phyloP scores from a whole-genome alignment of 2,329 filamentous ascomycete genomes.

The Alternaria novae-zelandiae region DNA sequence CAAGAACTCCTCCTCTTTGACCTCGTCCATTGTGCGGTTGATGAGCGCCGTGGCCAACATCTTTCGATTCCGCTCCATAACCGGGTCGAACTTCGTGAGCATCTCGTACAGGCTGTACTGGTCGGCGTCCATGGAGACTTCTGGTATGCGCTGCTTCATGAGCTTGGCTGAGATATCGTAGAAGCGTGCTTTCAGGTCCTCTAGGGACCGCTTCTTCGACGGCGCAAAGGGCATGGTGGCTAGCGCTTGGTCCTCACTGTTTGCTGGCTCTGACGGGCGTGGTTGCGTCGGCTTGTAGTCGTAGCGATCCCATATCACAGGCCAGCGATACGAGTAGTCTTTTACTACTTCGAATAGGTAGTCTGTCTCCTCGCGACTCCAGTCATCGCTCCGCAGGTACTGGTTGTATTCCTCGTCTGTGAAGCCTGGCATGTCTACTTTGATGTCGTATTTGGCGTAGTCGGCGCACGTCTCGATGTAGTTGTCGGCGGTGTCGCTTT shows the following conservation, averaged over 20 bases:
- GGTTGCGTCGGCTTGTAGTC: conserved; percentile 65
- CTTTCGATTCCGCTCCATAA: conserved; percentile 80
- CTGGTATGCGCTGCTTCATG: conserved; percentile 50
- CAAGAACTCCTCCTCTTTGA: conserved; percentile 88
- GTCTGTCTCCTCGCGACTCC: conserved; percentile 93
- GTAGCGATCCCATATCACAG: conserved; percentile 91
- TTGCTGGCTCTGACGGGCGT: conserved; percentile 25
- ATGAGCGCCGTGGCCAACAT: conserved; percentile 82
- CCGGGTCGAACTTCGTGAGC: conserved; percentile 84
- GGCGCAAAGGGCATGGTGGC: conserved; percentile 51
- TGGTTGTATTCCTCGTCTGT: conserved; percentile 85
- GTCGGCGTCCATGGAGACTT: conserved; percentile 74
- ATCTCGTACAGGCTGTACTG: conserved; percentile 85
- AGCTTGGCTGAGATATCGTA: conserved; percentile 75
- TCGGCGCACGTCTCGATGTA: conserved; percentile 57
- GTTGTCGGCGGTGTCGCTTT: conserved; percentile 42
- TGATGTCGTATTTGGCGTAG: conserved; percentile 89
- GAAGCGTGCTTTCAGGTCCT: conserved; percentile 90
- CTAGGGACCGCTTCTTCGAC: conserved; percentile 70
- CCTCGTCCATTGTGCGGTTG: conserved; percentile 81
- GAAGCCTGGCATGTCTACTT: conserved; percentile 79
- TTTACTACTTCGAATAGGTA: conserved; percentile 78
- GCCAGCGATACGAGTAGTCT: conserved; percentile 88
- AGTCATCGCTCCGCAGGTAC: conserved; percentile 75
- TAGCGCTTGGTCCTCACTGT: conserved; percentile 32